Evolutionary conservation across 352 stramenopile species (phyloP), one percentile per base, ranked within the genome.

Genomic region (Aphanomyces stellatus): DNA sequence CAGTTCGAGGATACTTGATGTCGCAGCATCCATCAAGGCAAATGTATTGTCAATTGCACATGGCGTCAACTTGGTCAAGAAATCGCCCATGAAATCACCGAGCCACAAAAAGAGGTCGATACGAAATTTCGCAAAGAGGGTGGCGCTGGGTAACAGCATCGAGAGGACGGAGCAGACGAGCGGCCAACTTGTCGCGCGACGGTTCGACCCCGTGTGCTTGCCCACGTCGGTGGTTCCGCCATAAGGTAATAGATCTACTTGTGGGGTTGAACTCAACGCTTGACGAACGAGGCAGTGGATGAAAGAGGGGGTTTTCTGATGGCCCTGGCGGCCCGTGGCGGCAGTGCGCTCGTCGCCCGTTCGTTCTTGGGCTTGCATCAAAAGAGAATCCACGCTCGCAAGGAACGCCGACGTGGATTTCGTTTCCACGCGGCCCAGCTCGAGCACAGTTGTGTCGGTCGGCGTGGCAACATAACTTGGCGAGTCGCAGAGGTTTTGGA

Each of bases 221-320:
- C 76, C 77, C 13, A 85, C 76, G 51, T 85, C 79, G 0, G 75
- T 85, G n/a, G 75, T 81, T 1, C 78, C 78, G 17, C 77, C 77
- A 28, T 53, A 41, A 10, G 69, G 34, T 57, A 63, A 10, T 46
- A 37, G 25, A 3, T 28, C 11, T 17, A 53, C 40, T 2, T 34
- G 15, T 8, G 22, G 43, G 8, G 11, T 19, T 8, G 15, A 13
- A 19, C 28, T 22, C 4, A 2, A 31, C 25, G n/a, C 11, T 56
- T 35, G 17, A 22, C 19, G 13, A 2, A 85, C 53, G 0, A 81
- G 51, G 11, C 72, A 51, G 0, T 62, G 76, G 19, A 87, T 77
- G 24, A 88, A 87, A 37, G 81, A 69, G 22, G 77, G 79, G 0
- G 77, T 87, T 70, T 82, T 85, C 41, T 85, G 79, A 43, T 85